A percentile compares a stretch with the other conserved stretches of the same genome.
Conservation (phyloP, 2,329 filamentous ascomycete species). For the Elsinoe perseae region DNA sequence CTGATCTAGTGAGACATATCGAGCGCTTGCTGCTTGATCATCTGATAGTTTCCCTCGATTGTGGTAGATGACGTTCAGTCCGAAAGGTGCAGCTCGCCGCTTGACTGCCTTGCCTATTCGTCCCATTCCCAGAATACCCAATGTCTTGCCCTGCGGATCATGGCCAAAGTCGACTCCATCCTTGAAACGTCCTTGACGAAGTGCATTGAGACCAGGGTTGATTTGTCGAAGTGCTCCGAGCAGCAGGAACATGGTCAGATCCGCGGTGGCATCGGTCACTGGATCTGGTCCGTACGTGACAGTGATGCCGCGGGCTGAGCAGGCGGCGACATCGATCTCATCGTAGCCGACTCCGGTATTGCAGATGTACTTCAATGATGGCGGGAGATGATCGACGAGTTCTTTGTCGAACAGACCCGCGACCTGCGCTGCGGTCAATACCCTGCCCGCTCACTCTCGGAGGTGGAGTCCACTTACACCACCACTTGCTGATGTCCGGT, state of each 20-base stretch:
- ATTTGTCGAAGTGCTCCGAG: conserved; percentile 71
- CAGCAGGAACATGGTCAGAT: conserved; percentile 71
- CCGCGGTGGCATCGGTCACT: conserved; percentile 62
- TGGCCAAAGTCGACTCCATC: conserved; percentile 57
- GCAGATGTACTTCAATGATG: conserved; percentile 27
- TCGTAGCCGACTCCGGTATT: conserved; percentile 45
- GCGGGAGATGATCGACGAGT: too few relatives aligned
- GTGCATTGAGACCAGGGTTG: conserved; percentile 54
- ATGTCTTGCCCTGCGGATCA: conserved; percentile 67
- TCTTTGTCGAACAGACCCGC: too few relatives aligned
- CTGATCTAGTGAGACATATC: conserved; percentile 67
- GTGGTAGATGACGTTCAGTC: conserved; percentile 67
- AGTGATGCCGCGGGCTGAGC: conserved; percentile 33
- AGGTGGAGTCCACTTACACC: too few relatives aligned
- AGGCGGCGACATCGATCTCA: conserved; percentile 39
- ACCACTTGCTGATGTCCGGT: too few relatives aligned
- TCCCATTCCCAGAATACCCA: conserved; percentile 80
- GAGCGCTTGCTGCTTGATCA: conserved; percentile 49
- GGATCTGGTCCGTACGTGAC: conserved; percentile 22
- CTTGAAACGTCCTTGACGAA: conserved; percentile 62
- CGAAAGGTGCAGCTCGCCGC: conserved; percentile 64
- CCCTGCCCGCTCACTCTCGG: too few relatives aligned
- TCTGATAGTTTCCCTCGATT: conserved; percentile 57
- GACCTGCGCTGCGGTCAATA: too few relatives aligned
- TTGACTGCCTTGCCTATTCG: conserved; percentile 74